Base-by-base conservation (phyloP, 2,329 filamentous ascomycete species). In the Colletotrichum incanum region DNA sequence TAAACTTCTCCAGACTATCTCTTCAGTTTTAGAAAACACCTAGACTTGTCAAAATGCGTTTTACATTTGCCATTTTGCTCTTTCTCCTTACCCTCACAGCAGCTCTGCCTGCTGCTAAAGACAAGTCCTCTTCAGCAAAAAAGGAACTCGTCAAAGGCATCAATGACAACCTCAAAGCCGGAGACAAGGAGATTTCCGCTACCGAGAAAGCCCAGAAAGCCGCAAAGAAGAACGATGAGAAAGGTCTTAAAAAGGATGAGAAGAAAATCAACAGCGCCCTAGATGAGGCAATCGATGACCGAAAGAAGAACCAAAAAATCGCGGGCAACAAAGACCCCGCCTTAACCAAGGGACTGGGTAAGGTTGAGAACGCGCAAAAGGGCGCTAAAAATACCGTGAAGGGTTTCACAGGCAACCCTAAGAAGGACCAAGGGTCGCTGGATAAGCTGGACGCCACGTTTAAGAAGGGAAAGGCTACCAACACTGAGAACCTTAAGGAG, bases 381-480 rank as follows among this genome's bases (percentile, higher is more conserved):
- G 56, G 68, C 5, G 68, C 68, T 4, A 71, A 67, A 64, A 1
- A 67, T 26, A 67, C 68, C 2, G 68, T 71, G 9, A 50, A 62
- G 5, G 56, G 64, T 3, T 43, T 71, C 31, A 71, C 64, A 2
- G 68, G 68, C 2, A 43, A 71, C 50, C 49, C 63, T 18, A 71
- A 71, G 56, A 62, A 67, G 63, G 68, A 71, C 3, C 23, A 55
- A 50, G 12, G 9, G 5, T 47, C 55, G 6, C 28, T 71, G 23
- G 49, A 50, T 3, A 43, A 58, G 49, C 31, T 67, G 31, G 56
- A 56, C 26, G 14, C 43, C 9, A 71, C 68, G 2, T 71, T 71
- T 50, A 37, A 67, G 34, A 71, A 71, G 56, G 68, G 68, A 41
- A 71, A 71, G 63, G 41, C n/a, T 28, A 62, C 63, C 23, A 71